Evolutionary conservation across 2,329 filamentous ascomycete genomes (phyloP).

Genomic region (Stromatinia cepivora): DNA sequence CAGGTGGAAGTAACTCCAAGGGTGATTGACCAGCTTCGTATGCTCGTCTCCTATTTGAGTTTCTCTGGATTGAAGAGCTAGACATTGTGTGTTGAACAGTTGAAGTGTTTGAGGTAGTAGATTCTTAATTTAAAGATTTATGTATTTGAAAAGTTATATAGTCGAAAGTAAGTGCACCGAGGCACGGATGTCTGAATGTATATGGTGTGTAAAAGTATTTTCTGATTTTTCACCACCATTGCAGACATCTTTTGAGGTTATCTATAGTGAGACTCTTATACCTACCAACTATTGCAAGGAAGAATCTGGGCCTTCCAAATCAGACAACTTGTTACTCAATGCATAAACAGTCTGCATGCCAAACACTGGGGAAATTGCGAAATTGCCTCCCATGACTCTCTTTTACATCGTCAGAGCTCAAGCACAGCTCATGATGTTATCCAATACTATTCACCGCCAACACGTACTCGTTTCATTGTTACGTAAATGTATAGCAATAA

Average conservation of each 20-base stretch:
- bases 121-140: neutral
- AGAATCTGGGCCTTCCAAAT: neutral
- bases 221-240: neutral
- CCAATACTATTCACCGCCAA: constrained; percentile 23
- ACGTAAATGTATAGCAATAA: constrained; percentile 20
- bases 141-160: neutral
- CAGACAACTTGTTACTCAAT: neutral
- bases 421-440: constrained; percentile 9
- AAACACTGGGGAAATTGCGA: constrained; percentile 18
- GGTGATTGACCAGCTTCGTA: constrained; percentile 44
- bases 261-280: constrained; percentile 20
- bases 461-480: constrained; percentile 20
- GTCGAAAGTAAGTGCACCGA: neutral
- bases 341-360: constrained; percentile 15
- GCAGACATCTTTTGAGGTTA: neutral
- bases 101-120: neutral
- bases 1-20: constrained; percentile 65
- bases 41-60: neutral
- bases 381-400: constrained; percentile 19
- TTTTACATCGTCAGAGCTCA: constrained; percentile 20
- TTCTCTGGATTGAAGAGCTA: neutral
- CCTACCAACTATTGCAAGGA: neutral
- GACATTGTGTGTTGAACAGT: neutral
- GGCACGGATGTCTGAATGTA: neutral
- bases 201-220: neutral